Evolutionary conservation across 2,329 filamentous ascomycete genomes (phyloP), one percentile per base, ranked within the genome.

Genomic region (Cadophora sp.): DNA sequence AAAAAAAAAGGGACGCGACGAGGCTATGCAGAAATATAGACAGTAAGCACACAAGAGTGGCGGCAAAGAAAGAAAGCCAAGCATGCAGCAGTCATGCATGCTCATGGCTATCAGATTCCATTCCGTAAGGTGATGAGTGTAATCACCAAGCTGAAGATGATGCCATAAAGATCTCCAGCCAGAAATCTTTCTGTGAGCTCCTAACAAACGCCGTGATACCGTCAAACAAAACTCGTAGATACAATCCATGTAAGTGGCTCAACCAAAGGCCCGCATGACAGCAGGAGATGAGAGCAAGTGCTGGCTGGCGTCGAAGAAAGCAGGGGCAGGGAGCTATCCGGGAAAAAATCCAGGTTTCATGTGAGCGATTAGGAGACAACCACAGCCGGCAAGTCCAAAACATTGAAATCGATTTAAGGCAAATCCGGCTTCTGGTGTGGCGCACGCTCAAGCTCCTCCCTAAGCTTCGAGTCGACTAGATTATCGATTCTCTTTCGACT

Each of bases 401-500:
- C 27, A 22, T 22, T 27, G 16, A 29, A 51, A 12, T 63, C 53
- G 24, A 64, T 73, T 37, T 66, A 76, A 46, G 67, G 64, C n/a
- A 66, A 27, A 22, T 74, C 73, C 19, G 69, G 62, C 50, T 73
- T 74, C 56, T 68, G 74, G 62, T 71, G 67, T 56, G 71, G 70
- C 40, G 72, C 66, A 37, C 75, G 76, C 68, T 87, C 83, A 72
- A 90, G 81, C 72, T 84, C 82, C 72, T 82, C 79, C 76, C 81
- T 84, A 67, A 88, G 79, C 68, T 82, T 79, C 29, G 79, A 77
- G 74, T 85, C 84, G 67, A 89, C 78, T 68, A 86, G 78, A 68
- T 83, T 82, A 64, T 82, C 79, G 67, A 89, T 82, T 75, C 83
- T 85, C 79, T 86, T 86, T 74, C 86, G 83, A 75, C 84, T 89